phyloP scores from a whole-genome alignment of 176 grass and related monocot genomes.

The Urochloa ruziziensis region DNA sequence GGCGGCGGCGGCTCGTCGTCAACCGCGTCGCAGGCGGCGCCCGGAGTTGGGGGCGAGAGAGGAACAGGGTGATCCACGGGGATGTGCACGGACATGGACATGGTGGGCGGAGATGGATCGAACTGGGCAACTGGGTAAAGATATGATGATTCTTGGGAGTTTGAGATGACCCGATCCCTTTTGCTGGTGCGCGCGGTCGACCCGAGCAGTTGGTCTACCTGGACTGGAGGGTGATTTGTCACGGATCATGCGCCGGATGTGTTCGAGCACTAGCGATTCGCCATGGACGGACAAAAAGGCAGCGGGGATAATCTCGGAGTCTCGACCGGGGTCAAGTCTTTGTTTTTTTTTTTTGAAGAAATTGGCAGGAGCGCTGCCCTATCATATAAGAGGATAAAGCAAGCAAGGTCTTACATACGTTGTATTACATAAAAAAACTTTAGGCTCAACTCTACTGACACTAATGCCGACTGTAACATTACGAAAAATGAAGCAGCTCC shows the following conservation, averaged over 20 bases:
- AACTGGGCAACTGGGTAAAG: background rate
- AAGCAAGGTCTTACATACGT: no score
- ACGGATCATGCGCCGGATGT: background rate
- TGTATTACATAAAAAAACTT: no score
- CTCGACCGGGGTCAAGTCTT: background rate
- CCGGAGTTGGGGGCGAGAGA: background rate
- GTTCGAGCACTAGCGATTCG: background rate
- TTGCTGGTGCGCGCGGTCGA: background rate
- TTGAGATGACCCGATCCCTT: background rate
- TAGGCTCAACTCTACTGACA: no score
- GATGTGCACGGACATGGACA: constrained; percentile 23
- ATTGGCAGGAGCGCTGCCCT: no score
- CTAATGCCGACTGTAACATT: no score
- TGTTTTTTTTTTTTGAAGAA: no score
- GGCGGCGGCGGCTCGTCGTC: background rate
- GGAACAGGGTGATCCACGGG: background rate
- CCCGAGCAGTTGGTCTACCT: background rate
- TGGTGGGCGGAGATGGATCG: background rate
- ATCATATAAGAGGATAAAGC: no score
- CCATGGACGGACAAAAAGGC: background rate
- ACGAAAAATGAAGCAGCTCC: no score
- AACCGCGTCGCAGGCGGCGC: background rate
- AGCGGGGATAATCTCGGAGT: background rate
- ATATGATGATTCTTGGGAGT: background rate
- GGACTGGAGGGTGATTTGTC: background rate